Conservation (phyloP, 1,139 yeast species). For the Lodderomyces pseudojiufengensis region DNA sequence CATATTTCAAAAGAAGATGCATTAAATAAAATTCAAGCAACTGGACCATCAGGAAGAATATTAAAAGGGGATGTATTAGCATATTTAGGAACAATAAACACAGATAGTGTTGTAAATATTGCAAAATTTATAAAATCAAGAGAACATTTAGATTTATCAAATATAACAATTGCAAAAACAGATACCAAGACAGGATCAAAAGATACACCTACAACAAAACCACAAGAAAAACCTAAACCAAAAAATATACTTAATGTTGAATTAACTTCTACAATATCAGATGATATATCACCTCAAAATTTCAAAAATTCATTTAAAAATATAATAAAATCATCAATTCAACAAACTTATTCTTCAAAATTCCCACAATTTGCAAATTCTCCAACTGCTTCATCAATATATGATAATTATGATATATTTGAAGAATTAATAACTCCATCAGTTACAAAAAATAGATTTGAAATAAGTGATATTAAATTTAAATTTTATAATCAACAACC, state of each 20-base stretch:
- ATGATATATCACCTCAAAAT: slow-evolving; percentile 23
- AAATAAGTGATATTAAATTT: slow-evolving; percentile 33
- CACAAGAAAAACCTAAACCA: slow-evolving; percentile 23
- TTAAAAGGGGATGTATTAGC: slow-evolving; percentile 91
- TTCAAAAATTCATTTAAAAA: slow-evolving; percentile 32
- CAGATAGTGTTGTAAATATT: slow-evolving; percentile 48
- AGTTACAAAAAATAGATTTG: slow-evolving; percentile 56
- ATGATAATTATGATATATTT: slow-evolving; percentile 51
- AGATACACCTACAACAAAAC: not conserved
- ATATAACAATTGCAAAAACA: slow-evolving; percentile 54
- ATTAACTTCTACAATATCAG: slow-evolving; percentile 26
- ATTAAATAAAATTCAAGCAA: slow-evolving; percentile 63
- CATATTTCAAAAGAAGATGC: slow-evolving; percentile 69
- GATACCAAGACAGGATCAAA: slow-evolving; percentile 12
- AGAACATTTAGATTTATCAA: slow-evolving; percentile 71
- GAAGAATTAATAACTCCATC: slow-evolving; percentile 63
- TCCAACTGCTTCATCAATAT: slow-evolving; percentile 29
- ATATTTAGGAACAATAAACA: slow-evolving; percentile 65
- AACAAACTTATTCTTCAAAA: slow-evolving; percentile 39
- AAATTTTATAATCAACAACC: slow-evolving; percentile 19
- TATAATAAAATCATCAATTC: slow-evolving; percentile 29
- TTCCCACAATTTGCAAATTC: slow-evolving; percentile 45
- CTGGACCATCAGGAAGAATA: slow-evolving; percentile 87
- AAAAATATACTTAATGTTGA: slow-evolving; percentile 25
- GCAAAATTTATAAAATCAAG: slow-evolving; percentile 54